Evolutionary conservation across 169 alveolate genomes (phyloP).

Genomic region (Plasmodium fragile): DNA sequence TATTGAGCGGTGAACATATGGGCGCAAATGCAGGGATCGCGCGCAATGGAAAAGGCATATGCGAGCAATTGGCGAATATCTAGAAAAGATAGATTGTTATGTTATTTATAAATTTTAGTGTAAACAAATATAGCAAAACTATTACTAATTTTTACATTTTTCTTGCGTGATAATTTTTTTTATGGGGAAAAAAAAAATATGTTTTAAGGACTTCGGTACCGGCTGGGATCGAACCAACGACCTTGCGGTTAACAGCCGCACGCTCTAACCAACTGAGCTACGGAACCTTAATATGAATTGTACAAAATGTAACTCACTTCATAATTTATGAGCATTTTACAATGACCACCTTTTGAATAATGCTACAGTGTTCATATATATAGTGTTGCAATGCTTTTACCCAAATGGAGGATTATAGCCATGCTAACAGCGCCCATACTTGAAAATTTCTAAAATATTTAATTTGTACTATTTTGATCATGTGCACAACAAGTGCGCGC

Average conservation of each 20-base stretch:
- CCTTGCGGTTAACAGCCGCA: slow-evolving; percentile 97
- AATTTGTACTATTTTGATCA: no score
- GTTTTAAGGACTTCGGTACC: slow-evolving; percentile 83
- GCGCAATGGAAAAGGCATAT: neutral
- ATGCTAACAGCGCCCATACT: neutral
- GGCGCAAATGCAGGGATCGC: neutral
- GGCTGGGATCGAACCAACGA: slow-evolving; percentile 96
- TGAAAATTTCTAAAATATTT: neutral
- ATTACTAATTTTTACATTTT: neutral
- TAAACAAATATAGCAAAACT: no score
- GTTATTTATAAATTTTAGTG: neutral
- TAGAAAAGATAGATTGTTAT: no score
- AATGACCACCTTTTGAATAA: neutral
- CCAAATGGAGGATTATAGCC: neutral
- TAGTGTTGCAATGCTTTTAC: neutral
- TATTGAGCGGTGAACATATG: neutral
- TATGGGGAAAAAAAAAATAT: neutral
- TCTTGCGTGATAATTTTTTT: no score
- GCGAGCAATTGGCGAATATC: neutral
- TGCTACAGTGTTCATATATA: neutral
- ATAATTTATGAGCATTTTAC: neutral
- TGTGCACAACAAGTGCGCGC: neutral
- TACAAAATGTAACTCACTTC: neutral
- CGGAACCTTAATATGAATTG: slow-evolving; percentile 81
- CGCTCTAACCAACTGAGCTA: slow-evolving; percentile 94